A percentile compares a stretch with the other conserved stretches of the same genome.
These are phyloP conservation scores for Salix purpurea DNA, from an alignment of 345 rosid species.

Conservation along the genomic window DNA sequence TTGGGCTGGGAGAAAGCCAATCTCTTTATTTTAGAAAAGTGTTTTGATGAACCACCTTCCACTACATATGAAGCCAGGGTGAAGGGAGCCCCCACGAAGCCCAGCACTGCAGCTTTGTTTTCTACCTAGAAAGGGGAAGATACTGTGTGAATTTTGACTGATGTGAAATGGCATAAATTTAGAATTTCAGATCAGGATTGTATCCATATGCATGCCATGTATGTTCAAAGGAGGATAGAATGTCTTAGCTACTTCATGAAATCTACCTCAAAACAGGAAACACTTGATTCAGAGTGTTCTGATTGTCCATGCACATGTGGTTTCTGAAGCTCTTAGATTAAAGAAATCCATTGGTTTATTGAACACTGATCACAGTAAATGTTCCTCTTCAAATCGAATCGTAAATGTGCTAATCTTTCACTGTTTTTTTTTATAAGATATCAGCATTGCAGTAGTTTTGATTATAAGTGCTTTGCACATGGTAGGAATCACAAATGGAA, in stretches of 20 bases:
- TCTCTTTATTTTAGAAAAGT: conserved; percentile 76
- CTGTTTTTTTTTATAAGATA: neutral
- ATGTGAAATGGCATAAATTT: neutral
- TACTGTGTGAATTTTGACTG: neutral
- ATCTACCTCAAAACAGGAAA: neutral
- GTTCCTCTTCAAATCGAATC: neutral
- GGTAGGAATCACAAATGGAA: neutral
- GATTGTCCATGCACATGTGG: neutral
- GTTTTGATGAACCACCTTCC: conserved; percentile 96
- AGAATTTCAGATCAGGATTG: neutral
- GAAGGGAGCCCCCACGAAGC: conserved; percentile 98
- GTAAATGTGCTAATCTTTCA: neutral
- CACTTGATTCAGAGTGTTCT: neutral
- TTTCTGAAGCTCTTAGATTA: neutral
- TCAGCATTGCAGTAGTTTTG: neutral
- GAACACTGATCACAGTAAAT: neutral
- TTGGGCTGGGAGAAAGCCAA: conserved; percentile 91
- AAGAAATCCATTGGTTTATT: neutral
- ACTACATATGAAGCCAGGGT: conserved; percentile 93
- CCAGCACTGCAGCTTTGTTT: conserved; percentile 77
- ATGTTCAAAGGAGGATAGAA: neutral
- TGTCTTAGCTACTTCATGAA: neutral
- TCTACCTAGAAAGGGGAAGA: conserved; percentile 47
- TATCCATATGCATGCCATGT: neutral
- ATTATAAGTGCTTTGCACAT: neutral